Conservation (phyloP, 441 rosid species). For the Mallotus japonicus region DNA sequence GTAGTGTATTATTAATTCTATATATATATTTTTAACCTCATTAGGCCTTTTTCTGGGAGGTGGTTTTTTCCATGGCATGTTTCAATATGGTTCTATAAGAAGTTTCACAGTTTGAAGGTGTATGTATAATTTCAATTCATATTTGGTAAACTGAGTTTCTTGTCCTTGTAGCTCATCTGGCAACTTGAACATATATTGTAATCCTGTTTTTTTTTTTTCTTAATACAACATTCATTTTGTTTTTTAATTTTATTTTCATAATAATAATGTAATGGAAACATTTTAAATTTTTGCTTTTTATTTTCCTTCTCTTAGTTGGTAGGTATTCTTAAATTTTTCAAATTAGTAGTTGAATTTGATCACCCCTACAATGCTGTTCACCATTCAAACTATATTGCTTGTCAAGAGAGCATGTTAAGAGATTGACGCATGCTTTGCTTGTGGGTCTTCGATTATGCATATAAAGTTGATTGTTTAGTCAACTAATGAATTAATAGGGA, state of each 20-base stretch:
- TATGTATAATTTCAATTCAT: constrained; percentile 20
- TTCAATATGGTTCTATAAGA: constrained; percentile 1
- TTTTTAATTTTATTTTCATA: neutral
- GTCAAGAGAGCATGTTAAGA: neutral
- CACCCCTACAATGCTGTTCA: neutral
- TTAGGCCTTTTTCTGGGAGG: constrained; percentile 9
- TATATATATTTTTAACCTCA: constrained; percentile 7
- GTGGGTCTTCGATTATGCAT: neutral
- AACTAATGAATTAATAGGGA: neutral
- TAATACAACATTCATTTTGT: constrained; percentile 8
- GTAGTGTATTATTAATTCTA: constrained; percentile 29
- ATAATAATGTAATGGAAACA: no score
- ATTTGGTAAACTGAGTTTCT: constrained; percentile 6
- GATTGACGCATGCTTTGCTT: neutral
- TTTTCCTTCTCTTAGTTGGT: no score
- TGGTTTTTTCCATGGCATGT: constrained; percentile 10
- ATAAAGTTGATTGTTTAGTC: neutral
- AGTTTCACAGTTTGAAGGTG: constrained; percentile 7
- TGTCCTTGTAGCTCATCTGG: neutral
- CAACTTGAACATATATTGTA: constrained; percentile 13
- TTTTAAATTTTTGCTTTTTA: no score
- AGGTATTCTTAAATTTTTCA: neutral
- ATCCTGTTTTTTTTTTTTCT: neutral
- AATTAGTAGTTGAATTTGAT: neutral
- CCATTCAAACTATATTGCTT: neutral